phyloP scores from a whole-genome alignment of 1,284 basidiomycete species.

The Heterobasidion occidentale region DNA sequence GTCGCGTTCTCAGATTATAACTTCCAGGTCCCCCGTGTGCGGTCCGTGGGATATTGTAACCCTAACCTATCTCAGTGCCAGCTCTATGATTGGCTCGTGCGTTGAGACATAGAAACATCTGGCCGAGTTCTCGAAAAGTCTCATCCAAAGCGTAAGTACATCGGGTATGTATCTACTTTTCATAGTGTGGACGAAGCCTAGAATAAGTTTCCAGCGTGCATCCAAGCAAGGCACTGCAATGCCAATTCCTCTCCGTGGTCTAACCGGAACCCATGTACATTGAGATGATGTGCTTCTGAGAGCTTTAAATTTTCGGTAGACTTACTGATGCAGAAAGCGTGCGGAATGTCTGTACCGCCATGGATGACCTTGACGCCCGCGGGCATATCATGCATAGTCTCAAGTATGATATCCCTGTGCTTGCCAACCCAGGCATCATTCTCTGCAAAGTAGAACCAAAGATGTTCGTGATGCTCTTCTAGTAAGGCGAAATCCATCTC shows the following conservation, averaged over 20 bases:
- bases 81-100: too few species aligned
- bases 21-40: too few species aligned
- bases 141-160: too few species aligned
- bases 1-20: too few species aligned
- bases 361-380: constrained; percentile 31
- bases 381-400: constrained; percentile 24
- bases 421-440: constrained; percentile 54
- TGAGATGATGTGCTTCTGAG: not conserved
- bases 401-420: constrained; percentile 33
- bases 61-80: too few species aligned
- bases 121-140: too few species aligned
- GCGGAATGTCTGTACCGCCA: constrained; percentile 39
- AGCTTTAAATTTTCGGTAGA: constrained; percentile 2
- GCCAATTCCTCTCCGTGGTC: constrained; percentile 45
- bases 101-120: too few species aligned
- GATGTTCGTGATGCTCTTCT: constrained; percentile 29
- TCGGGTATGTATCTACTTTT: too few species aligned
- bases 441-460: constrained; percentile 53
- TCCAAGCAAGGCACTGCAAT: constrained; percentile 40
- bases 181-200: not conserved
- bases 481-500: constrained; percentile 38
- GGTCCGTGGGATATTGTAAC: too few species aligned
- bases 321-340: constrained; percentile 61
- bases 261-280: constrained; percentile 14
- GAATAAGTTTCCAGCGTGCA: constrained; percentile 19